A percentile compares a stretch with the other conserved stretches of the same genome.
Conservation (phyloP, 306 rosid species). For the Datisca glomerata region DNA sequence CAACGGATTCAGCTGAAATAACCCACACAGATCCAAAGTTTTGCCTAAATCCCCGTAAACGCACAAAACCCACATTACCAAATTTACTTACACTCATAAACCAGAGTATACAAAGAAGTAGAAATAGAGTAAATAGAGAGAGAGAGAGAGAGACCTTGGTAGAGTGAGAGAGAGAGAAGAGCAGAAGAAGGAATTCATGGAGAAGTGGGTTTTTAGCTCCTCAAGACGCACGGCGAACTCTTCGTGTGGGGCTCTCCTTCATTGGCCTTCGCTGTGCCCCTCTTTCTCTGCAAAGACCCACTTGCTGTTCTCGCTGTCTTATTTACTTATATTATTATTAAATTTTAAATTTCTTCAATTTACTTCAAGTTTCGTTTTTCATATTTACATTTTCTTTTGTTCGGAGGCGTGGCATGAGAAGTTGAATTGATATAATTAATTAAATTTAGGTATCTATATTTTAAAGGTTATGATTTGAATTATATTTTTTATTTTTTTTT, state of each 20-base stretch:
- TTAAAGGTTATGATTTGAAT: no score
- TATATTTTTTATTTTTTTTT: no score
- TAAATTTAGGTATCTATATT: no score
- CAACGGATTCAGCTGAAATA: slow-evolving; percentile 9
- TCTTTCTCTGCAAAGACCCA: background rate
- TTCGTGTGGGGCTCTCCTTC: slow-evolving; percentile 19
- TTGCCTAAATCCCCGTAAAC: background rate
- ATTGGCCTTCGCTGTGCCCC: slow-evolving; percentile 6
- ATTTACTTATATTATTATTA: background rate
- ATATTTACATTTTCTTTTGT: no score
- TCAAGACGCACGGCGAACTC: slow-evolving; percentile 7
- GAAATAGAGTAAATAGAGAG: no score
- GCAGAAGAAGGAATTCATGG: slow-evolving; percentile 21
- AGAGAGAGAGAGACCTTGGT: slow-evolving; percentile 8
- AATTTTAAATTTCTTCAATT: background rate
- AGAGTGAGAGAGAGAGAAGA: slow-evolving; percentile 12
- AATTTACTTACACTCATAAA: slow-evolving; percentile 2
- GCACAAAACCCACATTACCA: slow-evolving; percentile 13
- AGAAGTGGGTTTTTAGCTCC: slow-evolving; percentile 41
- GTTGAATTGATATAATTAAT: no score
- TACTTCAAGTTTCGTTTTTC: no score
- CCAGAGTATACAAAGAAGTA: background rate
- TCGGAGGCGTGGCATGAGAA: no score
- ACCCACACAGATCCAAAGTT: slow-evolving; percentile 36
- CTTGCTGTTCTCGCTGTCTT: background rate